These are phyloP conservation scores for Trichoderma sp. DNA, from an alignment of 2,329 filamentous ascomycete genomes.

Conservation along the genomic window DNA sequence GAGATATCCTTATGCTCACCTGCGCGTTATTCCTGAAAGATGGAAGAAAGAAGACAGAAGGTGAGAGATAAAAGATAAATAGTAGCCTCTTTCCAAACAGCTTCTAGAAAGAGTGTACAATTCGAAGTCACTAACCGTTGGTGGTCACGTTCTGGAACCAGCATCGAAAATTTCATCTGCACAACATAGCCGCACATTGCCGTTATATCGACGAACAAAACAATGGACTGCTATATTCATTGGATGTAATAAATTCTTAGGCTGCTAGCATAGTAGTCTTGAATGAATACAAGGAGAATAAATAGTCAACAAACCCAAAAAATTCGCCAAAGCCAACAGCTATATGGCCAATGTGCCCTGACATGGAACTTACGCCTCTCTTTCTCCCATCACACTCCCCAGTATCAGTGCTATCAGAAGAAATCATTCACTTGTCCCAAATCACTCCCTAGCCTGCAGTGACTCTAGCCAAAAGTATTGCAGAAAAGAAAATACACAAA, in stretches of 20 bases:
- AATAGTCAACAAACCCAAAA: too few relatives aligned
- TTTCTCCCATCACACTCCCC: background rate
- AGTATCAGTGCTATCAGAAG: background rate
- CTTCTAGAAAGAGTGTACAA: background rate
- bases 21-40: background rate
- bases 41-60: background rate
- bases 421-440: background rate
- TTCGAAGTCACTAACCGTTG: background rate
- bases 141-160: background rate
- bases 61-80: background rate
- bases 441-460: background rate
- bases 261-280: too few relatives aligned
- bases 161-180: background rate
- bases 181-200: background rate
- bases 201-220: background rate
- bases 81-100: background rate
- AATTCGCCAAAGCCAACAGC: background rate
- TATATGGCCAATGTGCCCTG: background rate
- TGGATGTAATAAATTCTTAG: background rate
- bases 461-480: background rate
- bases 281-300: background rate
- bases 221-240: too few relatives aligned
- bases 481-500: background rate
- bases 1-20: background rate
- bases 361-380: background rate